These are phyloP conservation scores for Apiospora rasikravindrae DNA, from an alignment of 2,329 filamentous ascomycete species.

Conservation along the genomic window DNA sequence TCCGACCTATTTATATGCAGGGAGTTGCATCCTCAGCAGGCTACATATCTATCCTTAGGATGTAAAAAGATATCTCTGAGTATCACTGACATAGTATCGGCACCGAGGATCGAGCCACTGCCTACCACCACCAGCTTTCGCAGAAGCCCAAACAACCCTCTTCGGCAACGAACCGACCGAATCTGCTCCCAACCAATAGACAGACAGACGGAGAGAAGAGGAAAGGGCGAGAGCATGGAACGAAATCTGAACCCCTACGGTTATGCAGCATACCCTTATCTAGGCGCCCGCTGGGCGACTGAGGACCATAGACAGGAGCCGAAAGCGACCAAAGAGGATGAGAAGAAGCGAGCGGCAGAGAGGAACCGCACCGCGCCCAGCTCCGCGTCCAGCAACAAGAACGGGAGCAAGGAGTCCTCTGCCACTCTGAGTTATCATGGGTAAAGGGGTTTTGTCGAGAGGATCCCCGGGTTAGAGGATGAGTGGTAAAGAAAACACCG, in stretches of 20 bases:
- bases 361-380: not conserved
- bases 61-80: too few relatives aligned
- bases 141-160: not conserved
- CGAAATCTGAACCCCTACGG: too few relatives aligned
- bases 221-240: too few relatives aligned
- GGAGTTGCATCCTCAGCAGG: too few relatives aligned
- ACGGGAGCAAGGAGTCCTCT: not conserved
- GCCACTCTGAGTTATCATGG: not conserved
- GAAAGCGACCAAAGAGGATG: not conserved
- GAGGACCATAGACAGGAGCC: not conserved
- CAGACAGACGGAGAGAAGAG: too few relatives aligned
- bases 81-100: too few relatives aligned
- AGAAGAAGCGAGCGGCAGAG: too few relatives aligned
- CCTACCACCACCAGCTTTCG: too few relatives aligned
- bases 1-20: not conserved
- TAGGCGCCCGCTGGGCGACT: not conserved
- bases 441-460: not conserved
- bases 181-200: too few relatives aligned
- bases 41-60: too few relatives aligned
- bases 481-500: not conserved
- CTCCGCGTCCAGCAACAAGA: not conserved
- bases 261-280: too few relatives aligned
- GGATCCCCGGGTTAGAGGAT: not conserved
- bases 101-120: not conserved
- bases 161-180: not conserved